These are phyloP conservation scores for Cotoneaster glaucophyllus DNA, from an alignment of 306 rosid species.

Conservation along the genomic window DNA sequence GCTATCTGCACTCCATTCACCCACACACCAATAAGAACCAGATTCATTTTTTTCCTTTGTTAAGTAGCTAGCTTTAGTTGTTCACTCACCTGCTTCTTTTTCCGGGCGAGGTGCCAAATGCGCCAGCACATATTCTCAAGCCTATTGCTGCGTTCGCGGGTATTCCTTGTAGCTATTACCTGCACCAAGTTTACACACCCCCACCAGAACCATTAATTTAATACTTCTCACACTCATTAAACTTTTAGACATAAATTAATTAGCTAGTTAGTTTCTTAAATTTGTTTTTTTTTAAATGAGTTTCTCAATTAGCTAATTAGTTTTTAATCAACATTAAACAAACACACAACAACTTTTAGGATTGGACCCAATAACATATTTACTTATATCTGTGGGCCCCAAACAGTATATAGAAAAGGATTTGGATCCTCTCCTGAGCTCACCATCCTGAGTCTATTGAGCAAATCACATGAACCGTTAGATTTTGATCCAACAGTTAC, in stretches of 20 bases:
- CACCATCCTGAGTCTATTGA: no score
- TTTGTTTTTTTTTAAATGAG: no score
- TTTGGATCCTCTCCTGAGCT: no score
- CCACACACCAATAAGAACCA: not conserved
- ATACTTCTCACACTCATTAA: not conserved
- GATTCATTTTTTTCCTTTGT: not conserved
- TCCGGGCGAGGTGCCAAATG: constrained; percentile 80
- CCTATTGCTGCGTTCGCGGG: constrained; percentile 52
- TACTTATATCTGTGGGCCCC: not conserved
- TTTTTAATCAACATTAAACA: not conserved
- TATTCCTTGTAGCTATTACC: constrained; percentile 63
- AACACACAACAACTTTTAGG: not conserved
- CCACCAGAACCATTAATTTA: not conserved
- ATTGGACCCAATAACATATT: no score
- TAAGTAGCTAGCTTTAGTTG: not conserved
- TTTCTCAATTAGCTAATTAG: not conserved
- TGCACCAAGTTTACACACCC: not conserved
- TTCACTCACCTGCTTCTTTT: constrained; percentile 51
- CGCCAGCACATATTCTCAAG: constrained; percentile 89
- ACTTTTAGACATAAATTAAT: not conserved
- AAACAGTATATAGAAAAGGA: not conserved
- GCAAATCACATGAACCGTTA: no score
- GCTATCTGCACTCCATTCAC: constrained; percentile 38
- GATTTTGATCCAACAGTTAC: no score
- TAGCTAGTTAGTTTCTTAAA: not conserved